phyloP scores from a whole-genome alignment of 2,329 filamentous ascomycete species.

The Alternaria sp. region DNA sequence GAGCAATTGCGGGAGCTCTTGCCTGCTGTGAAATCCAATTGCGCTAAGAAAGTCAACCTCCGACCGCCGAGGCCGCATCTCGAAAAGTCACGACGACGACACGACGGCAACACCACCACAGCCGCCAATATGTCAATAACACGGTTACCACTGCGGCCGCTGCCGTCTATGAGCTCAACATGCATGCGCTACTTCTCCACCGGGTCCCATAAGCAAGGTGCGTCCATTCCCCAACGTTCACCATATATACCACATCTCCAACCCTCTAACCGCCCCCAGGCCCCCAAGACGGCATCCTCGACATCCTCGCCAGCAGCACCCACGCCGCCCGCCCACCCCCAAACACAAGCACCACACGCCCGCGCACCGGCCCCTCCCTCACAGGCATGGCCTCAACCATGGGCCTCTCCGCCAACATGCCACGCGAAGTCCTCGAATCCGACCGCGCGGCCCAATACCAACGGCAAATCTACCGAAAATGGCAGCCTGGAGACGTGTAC shows the following conservation, averaged over 20 bases:
- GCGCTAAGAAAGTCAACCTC: conserved; percentile 21
- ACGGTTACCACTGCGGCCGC: conserved; percentile 20
- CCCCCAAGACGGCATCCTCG: conserved; percentile 19
- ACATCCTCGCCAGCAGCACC: conserved; percentile 23
- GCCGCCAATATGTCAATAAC: conserved; percentile 30
- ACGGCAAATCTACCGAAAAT: conserved; percentile 71
- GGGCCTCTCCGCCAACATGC: conserved; percentile 27
- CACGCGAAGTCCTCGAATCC: conserved; percentile 34
- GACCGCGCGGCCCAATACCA: conserved; percentile 58
- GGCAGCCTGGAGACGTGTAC: conserved; percentile 83
- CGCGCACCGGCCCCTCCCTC: conserved; percentile 8
- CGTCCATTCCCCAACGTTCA: background rate
- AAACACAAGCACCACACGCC: background rate
- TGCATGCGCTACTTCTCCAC: conserved; percentile 37
- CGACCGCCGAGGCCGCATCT: conserved; percentile 21
- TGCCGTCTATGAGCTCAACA: conserved; percentile 7
- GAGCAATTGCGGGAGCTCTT: conserved; percentile 1
- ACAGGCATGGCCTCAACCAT: conserved; percentile 24
- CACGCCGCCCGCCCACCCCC: conserved; percentile 9
- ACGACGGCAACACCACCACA: conserved; percentile 5
- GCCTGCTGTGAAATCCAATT: conserved; percentile 25
- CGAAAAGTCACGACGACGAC: conserved; percentile 14
- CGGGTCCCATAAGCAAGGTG: conserved; percentile 26
- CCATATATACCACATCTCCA: background rate
- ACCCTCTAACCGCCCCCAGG: conserved; percentile 17